Evolutionary conservation across 306 rosid genomes (phyloP), one percentile per base, ranked within the genome.

Genomic region (Pterocarpus santalinus): DNA sequence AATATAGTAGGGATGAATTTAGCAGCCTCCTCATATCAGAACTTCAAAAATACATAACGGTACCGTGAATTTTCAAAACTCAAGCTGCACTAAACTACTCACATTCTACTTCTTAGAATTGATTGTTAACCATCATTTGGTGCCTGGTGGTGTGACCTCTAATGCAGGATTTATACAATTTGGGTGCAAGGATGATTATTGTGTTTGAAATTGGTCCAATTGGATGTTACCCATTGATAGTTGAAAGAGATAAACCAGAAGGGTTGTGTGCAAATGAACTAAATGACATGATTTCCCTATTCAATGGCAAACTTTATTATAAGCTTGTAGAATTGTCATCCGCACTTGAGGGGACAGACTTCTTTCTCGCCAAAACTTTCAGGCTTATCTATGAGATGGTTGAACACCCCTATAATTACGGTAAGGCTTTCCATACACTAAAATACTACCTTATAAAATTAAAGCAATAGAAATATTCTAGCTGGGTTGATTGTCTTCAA

Each of bases 111-210:
- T 51, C 16, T 51, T 14, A 51, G 56, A 51, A 51, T 51, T 13
- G 56, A n/a, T 17, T 56, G 32, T 13, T 16, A 17, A 56, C 62
- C 30, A 11, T 2, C 11, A 0, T 6, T 56, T 6, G 8, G 11
- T 56, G 62, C 5, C 3, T 7, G 32, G 11, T 63, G 10, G 46
- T 12, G 10, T 65, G 70, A 33, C 49, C 68, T 10, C 36, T 65
- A 5, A 35, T 36, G 71, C 51, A 65, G 71, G 71, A 65, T 9
- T 41, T 39, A 38, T 36, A 65, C 13, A 16, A 39, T 38, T n/a
- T 65, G 51, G 71, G 71, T 36, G 52, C 71, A 38, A 65, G 71
- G 71, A 36, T 14, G 49, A 65, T 39, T 3, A 36, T 65, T 65
- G 49, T 65, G 51, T 39, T 65, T 43, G 35, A 44, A 46, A 43